Percentiles rank a stretch among this genome's conserved stretches.
Evolutionary conservation across 192 early-diverging fungal genomes (phyloP).

Genomic region (Cetraspora pellucida): DNA sequence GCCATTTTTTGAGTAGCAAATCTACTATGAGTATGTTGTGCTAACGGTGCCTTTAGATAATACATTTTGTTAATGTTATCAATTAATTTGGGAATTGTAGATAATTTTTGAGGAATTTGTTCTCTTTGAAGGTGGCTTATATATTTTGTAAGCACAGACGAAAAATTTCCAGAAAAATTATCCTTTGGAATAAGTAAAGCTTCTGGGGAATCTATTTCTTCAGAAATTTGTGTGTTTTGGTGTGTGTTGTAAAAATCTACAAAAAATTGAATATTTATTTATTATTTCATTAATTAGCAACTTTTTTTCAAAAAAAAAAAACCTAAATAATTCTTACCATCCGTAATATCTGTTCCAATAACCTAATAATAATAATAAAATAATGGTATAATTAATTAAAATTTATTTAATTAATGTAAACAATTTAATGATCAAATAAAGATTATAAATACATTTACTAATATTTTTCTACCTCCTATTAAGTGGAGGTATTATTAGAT

Average conservation of each 20-base stretch:
- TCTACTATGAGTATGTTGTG: background rate
- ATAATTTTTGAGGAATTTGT: no score
- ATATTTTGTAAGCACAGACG: no score
- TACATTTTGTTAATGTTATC: background rate
- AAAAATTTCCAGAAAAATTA: background rate
- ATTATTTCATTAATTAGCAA: background rate
- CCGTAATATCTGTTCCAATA: conserved; percentile 29
- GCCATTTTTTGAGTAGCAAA: conserved; percentile 3
- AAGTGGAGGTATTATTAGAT: no score
- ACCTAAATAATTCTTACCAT: background rate
- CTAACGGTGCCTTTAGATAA: conserved; percentile 5
- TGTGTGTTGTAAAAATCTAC: conserved; percentile 22
- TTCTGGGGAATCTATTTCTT: background rate
- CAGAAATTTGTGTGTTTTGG: background rate
- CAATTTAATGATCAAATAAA: no score
- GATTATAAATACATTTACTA: no score
- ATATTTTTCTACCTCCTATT: no score
- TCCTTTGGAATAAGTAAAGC: background rate
- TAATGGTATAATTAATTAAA: no score
- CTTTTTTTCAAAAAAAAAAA: background rate
- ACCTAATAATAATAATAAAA: background rate
- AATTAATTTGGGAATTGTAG: background rate
- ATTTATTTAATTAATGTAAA: no score
- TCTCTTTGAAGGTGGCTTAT: no score
- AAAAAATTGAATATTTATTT: background rate